These are phyloP conservation scores for Coleophoma eucalyptorum DNA, from an alignment of 2,329 filamentous ascomycete genomes.

Conservation along the genomic window DNA sequence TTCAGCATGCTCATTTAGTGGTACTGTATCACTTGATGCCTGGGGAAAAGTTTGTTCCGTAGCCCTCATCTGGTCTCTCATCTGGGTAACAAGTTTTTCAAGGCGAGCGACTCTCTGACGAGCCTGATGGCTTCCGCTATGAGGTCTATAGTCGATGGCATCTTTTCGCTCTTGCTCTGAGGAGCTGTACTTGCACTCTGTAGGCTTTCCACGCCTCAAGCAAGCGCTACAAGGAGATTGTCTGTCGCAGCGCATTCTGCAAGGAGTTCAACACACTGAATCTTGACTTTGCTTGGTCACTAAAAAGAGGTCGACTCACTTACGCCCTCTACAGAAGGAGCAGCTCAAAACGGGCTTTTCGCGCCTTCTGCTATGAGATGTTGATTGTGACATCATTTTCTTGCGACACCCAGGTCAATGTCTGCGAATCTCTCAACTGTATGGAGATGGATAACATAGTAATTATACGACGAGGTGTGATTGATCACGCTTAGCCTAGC, in stretches of 20 bases:
- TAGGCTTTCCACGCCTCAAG: neutral
- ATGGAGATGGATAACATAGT: neutral
- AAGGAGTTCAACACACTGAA: neutral
- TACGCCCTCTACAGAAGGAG: constrained; percentile 1
- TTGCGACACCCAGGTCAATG: neutral
- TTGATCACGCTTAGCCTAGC: neutral
- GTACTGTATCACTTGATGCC: neutral
- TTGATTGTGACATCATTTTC: neutral
- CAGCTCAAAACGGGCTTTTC: constrained; percentile 3
- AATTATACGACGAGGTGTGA: neutral
- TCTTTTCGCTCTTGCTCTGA: neutral
- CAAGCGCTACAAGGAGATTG: constrained; percentile 1
- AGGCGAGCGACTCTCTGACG: neutral
- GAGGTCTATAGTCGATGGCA: neutral
- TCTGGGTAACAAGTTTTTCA: constrained; percentile 1
- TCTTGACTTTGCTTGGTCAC: neutral
- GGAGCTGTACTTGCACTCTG: neutral
- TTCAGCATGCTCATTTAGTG: neutral
- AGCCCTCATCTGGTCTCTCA: neutral
- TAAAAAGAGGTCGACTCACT: neutral
- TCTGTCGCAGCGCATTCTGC: constrained; percentile 3
- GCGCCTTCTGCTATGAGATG: neutral
- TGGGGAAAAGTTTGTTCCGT: neutral
- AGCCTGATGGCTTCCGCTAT: neutral
- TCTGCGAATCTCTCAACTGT: neutral